Evolutionary conservation across 2,329 filamentous ascomycete species (phyloP), one percentile per base, ranked within the genome.

Genomic region (Epichloe coenophiala): DNA sequence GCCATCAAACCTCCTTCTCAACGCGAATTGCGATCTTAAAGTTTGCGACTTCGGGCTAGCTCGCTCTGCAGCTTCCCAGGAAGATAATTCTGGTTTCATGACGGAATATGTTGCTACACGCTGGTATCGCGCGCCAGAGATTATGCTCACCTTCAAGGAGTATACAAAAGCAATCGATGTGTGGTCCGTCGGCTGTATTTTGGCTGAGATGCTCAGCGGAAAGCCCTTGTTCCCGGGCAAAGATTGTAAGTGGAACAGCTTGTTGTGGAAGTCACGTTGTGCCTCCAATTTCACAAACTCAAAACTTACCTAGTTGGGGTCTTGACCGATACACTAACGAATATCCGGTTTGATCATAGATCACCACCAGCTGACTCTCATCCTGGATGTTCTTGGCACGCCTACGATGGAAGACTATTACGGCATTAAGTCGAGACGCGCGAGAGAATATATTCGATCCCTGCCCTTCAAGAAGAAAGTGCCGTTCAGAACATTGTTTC

Each of bases 51-150:
- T 98, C 63, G 93, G 93, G 64, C 81, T 98, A 51, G 93, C 93
- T 46, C 84, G 90, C 63, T 97, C 91, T 9, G 93, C 93, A 12
- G 93, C 93, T 8, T 96, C 91, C 9, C 94, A 94, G 59, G 93
- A 98, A 65, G 93, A 98, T 69, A 98, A 98, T 72, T 96, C 91
- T n/a, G 93, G 93, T 21, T 98, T 98, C 80, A 98, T 98, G 93
- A 98, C 93, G 15, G 93, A 98, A 94, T 98, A 98, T 67, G 93
- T 98, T 51, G 93, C 93, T 48, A 98, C 93, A 45, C 84, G 93
- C 63, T 98, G 93, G 93, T 98, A 98, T 71, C 89, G 93, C 69
- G 93, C 93, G 5, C 93, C 93, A 3, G 93, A 98, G 68, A 98
- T 98, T 68, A 98, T 98, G 93, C 84, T 98, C 73, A 98, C 93